Base-by-base conservation (phyloP, 2,329 filamentous ascomycete species). In the Fusarium verrucosum region DNA sequence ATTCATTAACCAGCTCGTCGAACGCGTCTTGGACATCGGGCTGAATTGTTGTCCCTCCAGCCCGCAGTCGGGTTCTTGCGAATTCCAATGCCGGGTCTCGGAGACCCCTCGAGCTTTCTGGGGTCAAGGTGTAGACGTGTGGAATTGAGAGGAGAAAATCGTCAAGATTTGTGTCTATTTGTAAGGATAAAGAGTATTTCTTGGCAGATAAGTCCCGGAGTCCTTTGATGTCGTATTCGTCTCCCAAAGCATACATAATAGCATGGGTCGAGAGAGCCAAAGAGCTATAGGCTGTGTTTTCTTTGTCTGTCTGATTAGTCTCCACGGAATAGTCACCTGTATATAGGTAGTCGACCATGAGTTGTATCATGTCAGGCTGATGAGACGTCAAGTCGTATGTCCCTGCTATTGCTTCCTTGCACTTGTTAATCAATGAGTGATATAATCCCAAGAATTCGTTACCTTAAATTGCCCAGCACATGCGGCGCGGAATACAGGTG, bases 291-390 rank as follows among this genome's bases (percentile, higher is more conserved):
- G 28, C 0, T 19, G 8, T 4, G 1, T 8, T 9, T 0, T 25
- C 3, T 6, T 50, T 25, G 10, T 3, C 10, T 1, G 1, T 3
- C 2, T 4, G 11, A 4, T 16, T 8, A 1, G 4, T 14, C 0
- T 28, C 4, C 0, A 33, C 26, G 4, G 16, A 51, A n/a, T 58
- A 58, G 20, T 58, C 43, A 3, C 54, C 58, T 0, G 41, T 69
- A 9, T 68, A 68, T 3, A 68, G 40, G 16, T 53, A 68, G 9
- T 69, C 65, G 2, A 68, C 54, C 58, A 69, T 66, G 1, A 35
- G 58, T 1, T 20, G 33, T 3, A 68, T 33, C 44, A 54, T 49
- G 1, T 49, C 42, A 17, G 44, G 43, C 7, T 58, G 43, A 20
- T 58, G 53, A 5, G 55, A 58, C 1, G 20, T 33, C 0, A 50